A percentile compares a stretch with the other conserved stretches of the same genome.
Conservation (phyloP, 441 rosid genomes). For the Raphanus hybrid region DNA sequence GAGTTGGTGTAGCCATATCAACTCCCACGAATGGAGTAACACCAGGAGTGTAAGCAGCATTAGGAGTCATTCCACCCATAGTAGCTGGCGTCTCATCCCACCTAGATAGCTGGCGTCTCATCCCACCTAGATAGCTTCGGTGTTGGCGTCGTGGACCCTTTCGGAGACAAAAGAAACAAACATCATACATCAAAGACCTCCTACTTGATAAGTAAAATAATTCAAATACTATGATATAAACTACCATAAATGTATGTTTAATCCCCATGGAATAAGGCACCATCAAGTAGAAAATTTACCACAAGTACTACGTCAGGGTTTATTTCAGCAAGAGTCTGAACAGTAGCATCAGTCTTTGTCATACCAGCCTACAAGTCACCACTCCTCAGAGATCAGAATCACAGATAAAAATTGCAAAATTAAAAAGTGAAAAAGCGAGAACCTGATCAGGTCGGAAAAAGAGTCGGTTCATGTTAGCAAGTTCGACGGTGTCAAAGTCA, state of each 20-base stretch:
- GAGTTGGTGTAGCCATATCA: no score
- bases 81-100: no score
- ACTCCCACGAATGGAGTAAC: no score
- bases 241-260: neutral
- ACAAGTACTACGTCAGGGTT: constrained; percentile 95
- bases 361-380: constrained; percentile 71
- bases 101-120: no score
- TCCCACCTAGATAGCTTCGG: no score
- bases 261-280: no score
- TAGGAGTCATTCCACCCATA: no score
- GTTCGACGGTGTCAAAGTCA: constrained; percentile 92
- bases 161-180: neutral
- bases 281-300: constrained; percentile 43
- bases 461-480: constrained; percentile 96
- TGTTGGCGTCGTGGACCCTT: no score
- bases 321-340: constrained; percentile 91
- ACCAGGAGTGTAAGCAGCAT: no score
- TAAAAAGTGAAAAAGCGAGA: neutral
- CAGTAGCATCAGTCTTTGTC: constrained; percentile 99
- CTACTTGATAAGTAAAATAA: neutral
- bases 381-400: constrained; percentile 3
- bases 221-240: no score
- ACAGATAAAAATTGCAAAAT: neutral
- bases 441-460: constrained; percentile 99
- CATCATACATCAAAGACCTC: constrained; percentile 1